Evolutionary conservation across 257 asterid genomes (phyloP).

Genomic region (Lithospermum erythrorhizon): DNA sequence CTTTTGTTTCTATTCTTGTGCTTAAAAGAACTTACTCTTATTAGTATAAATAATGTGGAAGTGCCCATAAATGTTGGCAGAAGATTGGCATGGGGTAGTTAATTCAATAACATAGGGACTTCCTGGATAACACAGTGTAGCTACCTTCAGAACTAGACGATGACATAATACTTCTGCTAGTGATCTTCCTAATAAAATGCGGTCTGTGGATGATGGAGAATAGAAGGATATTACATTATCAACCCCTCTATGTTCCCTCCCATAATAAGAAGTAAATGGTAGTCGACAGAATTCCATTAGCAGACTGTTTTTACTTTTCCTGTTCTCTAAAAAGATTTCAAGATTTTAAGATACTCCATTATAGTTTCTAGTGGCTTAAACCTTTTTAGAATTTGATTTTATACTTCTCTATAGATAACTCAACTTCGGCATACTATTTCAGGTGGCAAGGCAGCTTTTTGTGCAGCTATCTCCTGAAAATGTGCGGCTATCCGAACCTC

Average conservation of each 20-base stretch:
- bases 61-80: not conserved
- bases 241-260: not conserved
- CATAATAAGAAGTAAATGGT: not conserved
- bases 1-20: too few species aligned
- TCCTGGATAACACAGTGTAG: not conserved
- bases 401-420: not conserved
- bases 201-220: not conserved
- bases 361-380: too few species aligned
- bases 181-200: not conserved
- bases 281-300: too few species aligned
- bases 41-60: not conserved
- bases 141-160: not conserved
- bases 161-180: not conserved
- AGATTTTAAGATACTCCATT: too few species aligned
- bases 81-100: not conserved
- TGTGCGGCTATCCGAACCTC: slow-evolving; percentile 46
- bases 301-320: too few species aligned
- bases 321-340: too few species aligned
- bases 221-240: not conserved
- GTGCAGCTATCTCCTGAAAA: slow-evolving; percentile 67
- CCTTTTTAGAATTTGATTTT: not conserved
- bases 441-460: slow-evolving; percentile 66
- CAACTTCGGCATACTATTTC: slow-evolving; percentile 5
- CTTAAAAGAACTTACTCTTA: not conserved
- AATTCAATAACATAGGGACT: not conserved